phyloP scores from a whole-genome alignment of 176 grass and related monocot species.

The sorghum (Sorghum bicolor) region Sorghum_bicolor_NCBIv3 NC_012875.2:57203501-57204000 shows the following conservation, averaged over 20 bases:
- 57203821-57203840: no score
- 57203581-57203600: no score
- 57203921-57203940: constrained; percentile 26
- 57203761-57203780: constrained; percentile 34
- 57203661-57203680: constrained; percentile 6
- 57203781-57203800: background rate
- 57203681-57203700: constrained; percentile 13
- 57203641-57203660: no score
- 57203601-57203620: no score
- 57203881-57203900: constrained; percentile 38
- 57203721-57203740: constrained; percentile 65
- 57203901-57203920: constrained; percentile 39
- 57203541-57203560: no score
- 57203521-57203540: no score
- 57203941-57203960: constrained; percentile 41
- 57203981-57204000: background rate
- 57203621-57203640: no score
- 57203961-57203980: constrained; percentile 16
- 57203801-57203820: no score
- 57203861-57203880: constrained; percentile 40
- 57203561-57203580: no score
- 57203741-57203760: constrained; percentile 29
- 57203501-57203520: no score
- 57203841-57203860: background rate
- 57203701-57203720: constrained; percentile 48